phyloP scores from a whole-genome alignment of 257 asterid genomes.

The Lantana camara region DNA sequence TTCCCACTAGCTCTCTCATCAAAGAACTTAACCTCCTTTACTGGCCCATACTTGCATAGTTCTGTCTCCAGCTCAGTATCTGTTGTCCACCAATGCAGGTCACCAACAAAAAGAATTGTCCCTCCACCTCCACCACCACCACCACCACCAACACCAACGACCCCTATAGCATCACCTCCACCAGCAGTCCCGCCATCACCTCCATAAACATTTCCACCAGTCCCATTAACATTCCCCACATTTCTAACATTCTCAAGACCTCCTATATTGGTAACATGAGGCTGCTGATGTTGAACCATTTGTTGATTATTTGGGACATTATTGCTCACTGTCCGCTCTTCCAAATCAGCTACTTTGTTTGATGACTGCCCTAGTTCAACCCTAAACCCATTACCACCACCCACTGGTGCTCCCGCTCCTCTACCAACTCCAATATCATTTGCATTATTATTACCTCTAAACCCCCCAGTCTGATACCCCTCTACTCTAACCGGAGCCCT shows the following conservation, averaged over 20 bases:
- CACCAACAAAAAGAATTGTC: slow-evolving; percentile 74
- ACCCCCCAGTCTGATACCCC: slow-evolving; percentile 45
- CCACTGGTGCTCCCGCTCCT: slow-evolving; percentile 39
- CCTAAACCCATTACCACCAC: slow-evolving; percentile 40
- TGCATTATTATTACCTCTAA: slow-evolving; percentile 35
- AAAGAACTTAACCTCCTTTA: slow-evolving; percentile 75
- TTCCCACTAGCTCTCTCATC: slow-evolving; percentile 92
- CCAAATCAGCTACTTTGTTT: slow-evolving; percentile 32
- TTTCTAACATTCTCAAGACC: slow-evolving; percentile 28
- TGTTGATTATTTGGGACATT: slow-evolving; percentile 34
- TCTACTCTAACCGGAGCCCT: slow-evolving; percentile 39
- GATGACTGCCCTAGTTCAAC: slow-evolving; percentile 43
- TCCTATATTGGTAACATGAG: slow-evolving; percentile 27
- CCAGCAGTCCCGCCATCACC: no score
- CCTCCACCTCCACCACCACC: slow-evolving; percentile 41
- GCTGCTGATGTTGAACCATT: slow-evolving; percentile 33
- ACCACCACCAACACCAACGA: no score
- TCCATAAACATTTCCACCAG: slow-evolving; percentile 33
- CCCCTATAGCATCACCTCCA: no score
- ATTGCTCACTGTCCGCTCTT: slow-evolving; percentile 29
- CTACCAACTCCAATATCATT: slow-evolving; percentile 38
- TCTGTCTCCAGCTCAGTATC: slow-evolving; percentile 79
- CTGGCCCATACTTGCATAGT: slow-evolving; percentile 66
- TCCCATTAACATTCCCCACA: no score
- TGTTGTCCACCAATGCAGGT: slow-evolving; percentile 88